Base-by-base conservation (phyloP, 2,329 filamentous ascomycete genomes). In the Chaetomium globosum region DNA sequence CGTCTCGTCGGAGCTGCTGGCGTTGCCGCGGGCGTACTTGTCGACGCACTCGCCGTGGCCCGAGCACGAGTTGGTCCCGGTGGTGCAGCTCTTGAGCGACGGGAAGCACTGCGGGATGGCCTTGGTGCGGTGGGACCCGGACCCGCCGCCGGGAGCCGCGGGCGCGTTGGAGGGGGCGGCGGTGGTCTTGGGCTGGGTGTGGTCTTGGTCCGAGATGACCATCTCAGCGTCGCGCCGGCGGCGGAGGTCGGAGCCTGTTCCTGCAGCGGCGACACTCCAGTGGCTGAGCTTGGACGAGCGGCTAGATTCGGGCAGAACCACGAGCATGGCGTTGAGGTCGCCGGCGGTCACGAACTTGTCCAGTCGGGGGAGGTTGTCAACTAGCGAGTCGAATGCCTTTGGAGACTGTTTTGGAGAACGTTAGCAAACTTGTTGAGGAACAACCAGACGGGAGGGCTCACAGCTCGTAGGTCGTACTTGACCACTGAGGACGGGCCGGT, bases 1-100 rank as follows among this genome's bases (percentile, higher is more conserved):
- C 30, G 49, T 46, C 26, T 78, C 12, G 77, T 71, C 76, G 12
- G 77, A 76, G 9, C 56, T 69, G 64, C 82, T 81, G 60, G 79
- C 77, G 72, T 73, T 74, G 61, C 75, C 74, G 16, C 74, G 75
- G 51, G 78, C 79, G 69, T 85, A 93, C 73, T 89, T 89, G 75
- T 89, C 82, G 70, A 83, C 80, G 81, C 95, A 98, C 31, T 77
- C 74, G 55, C 95, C 95, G 77, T 95, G 93, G 62, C 89, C 87
- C 16, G 90, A 92, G 83, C 95, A 99, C 75, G 87, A 87, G 72
- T 87, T 84, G 2, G 95, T 99, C 49, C 80, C 81, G 64, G 83
- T 82, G 58, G 84, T 79, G 79, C 94, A 98, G 64, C 84, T 81
- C 49, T 88, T 86, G 71, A 87, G 79, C 2, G 88, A 88, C 60